Base-by-base conservation (phyloP, 768 basidiomycete species). In the Russula foetens region DNA sequence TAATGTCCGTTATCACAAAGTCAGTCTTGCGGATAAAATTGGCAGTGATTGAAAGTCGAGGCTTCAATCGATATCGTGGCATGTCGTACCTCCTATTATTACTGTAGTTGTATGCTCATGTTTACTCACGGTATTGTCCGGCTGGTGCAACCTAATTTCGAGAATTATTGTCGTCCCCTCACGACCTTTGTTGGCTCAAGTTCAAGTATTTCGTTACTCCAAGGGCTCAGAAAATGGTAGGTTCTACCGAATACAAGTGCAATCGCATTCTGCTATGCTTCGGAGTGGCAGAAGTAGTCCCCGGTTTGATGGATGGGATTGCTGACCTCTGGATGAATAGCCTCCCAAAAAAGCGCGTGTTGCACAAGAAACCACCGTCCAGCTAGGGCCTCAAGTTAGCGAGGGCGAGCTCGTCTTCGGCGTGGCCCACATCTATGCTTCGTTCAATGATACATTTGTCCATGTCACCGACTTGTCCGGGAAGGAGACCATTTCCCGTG, bases 401-500 rank as follows among this genome's bases (percentile, higher is more conserved):
- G 94, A 97, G 74, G 94, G 96, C 72, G 94, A 98, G 77, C 85
- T 89, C 70, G 96, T 98, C 45, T 98, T 96, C 72, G 96, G 96
- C 67, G 94, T 98, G 63, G 97, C 97, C 12, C 96, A 96, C 81
- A 98, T 98, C 79, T 98, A 89, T 69, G 96, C 97, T 43, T 96
- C 93, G 59, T 99, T 99, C 85, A 99, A 99, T 77, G 97, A 99
- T 72, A 99, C 97, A 60, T 98, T 98, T 75, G 97, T 99, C 68
- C 97, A 99, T 74, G 81, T 99, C 71, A 99, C 97, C 75, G 97
- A 98, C 89, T 78, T 98, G 60, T 94, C 94, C 24, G 97, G 97
- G 70, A 95, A 92, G 80, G 97, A 98, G 81, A 99, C 97, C 73
- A 93, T 99, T 79, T 91, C 92, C 69, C 92, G 97, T 72, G 93